phyloP scores from a whole-genome alignment of 306 rosid genomes.

The Castanea sativa region DNA sequence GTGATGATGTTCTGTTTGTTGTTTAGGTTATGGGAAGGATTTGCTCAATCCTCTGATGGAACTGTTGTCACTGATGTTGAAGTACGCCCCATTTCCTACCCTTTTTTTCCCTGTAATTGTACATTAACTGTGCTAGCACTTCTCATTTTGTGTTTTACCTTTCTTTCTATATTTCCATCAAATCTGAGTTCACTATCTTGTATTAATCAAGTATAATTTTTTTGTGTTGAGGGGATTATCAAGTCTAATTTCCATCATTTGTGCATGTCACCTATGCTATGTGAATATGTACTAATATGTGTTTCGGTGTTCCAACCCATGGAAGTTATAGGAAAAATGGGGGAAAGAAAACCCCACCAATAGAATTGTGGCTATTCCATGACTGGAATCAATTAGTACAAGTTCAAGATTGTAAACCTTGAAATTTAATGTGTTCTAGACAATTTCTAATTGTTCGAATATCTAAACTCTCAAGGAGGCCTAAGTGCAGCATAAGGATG shows the following conservation, averaged over 20 bases:
- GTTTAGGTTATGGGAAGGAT: constrained; percentile 90
- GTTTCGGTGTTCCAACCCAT: no score
- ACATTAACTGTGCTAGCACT: not conserved
- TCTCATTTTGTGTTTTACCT: not conserved
- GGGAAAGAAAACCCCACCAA: not conserved
- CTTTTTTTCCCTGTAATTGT: not conserved
- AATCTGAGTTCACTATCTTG: not conserved
- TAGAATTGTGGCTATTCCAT: not conserved
- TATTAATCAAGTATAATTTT: not conserved
- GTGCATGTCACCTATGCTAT: not conserved
- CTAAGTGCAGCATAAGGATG: not conserved
- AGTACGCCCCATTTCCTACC: constrained; percentile 42
- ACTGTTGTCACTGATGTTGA: constrained; percentile 86
- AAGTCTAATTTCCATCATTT: not conserved
- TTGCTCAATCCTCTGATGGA: constrained; percentile 89
- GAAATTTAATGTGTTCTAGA: not conserved
- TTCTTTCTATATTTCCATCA: not conserved
- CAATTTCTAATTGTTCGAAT: not conserved
- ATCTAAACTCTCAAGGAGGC: not conserved
- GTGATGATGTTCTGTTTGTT: constrained; percentile 14
- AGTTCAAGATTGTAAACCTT: not conserved
- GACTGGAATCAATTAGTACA: not conserved
- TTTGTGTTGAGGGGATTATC: not conserved
- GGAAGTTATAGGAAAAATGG: not conserved
- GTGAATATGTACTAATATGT: not conserved